Conservation (phyloP, 164 flowering plant species). For the Nymphaea colorata region DNA sequence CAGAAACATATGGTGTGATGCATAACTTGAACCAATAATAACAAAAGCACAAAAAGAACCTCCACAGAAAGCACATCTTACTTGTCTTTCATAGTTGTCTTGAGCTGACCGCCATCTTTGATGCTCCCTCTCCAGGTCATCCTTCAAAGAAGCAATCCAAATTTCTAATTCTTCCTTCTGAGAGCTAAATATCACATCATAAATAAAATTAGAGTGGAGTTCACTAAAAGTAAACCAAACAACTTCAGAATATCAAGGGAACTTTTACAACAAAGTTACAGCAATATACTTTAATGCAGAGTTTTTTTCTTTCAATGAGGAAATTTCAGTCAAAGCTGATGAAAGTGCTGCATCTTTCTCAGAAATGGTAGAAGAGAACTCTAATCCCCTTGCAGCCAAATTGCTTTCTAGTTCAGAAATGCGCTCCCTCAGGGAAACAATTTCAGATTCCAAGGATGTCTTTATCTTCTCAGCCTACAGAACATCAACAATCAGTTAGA, state of each 20-base stretch:
- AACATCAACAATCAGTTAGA: neutral
- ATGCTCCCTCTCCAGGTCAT: slow-evolving; percentile 69
- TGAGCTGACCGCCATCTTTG: slow-evolving; percentile 73
- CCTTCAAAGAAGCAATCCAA: slow-evolving; percentile 48
- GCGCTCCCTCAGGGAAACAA: slow-evolving; percentile 41
- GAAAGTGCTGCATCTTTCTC: slow-evolving; percentile 60
- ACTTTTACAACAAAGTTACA: no score
- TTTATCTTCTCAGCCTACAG: slow-evolving; percentile 55
- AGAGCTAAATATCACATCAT: slow-evolving; percentile 25
- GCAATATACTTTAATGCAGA: slow-evolving; percentile 28
- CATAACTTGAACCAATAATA: no score
- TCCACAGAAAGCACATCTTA: slow-evolving; percentile 4
- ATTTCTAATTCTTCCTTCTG: slow-evolving; percentile 42
- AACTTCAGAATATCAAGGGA: no score
- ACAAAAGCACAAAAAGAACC: neutral
- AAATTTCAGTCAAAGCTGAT: slow-evolving; percentile 44
- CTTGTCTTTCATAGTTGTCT: slow-evolving; percentile 93
- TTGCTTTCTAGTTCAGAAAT: slow-evolving; percentile 56
- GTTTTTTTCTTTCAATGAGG: slow-evolving; percentile 44
- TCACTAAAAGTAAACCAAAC: neutral
- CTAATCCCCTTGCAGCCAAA: slow-evolving; percentile 28
- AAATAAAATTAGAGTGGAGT: slow-evolving; percentile 1
- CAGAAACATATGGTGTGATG: no score
- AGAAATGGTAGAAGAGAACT: slow-evolving; percentile 44
- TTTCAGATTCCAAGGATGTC: slow-evolving; percentile 58